phyloP scores from a whole-genome alignment of 2,329 filamentous ascomycete genomes.

The Phyllosticta paracitricarpa region DNA sequence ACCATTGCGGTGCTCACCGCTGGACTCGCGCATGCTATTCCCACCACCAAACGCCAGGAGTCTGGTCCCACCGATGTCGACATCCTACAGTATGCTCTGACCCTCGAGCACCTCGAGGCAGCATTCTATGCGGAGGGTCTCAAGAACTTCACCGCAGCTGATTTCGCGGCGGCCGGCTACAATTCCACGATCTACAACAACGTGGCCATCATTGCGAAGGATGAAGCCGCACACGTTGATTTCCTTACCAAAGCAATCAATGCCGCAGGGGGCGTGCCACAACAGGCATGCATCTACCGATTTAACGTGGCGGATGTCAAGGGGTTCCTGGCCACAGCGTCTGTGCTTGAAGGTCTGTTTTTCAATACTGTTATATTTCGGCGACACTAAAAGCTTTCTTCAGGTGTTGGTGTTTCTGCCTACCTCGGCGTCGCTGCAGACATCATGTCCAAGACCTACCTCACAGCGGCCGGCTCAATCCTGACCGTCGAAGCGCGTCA shows the following conservation, averaged over 20 bases:
- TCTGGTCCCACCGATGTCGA: slow-evolving; percentile 11
- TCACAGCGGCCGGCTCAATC: slow-evolving; percentile 53
- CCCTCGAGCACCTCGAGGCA: slow-evolving; percentile 43
- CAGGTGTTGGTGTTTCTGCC: slow-evolving; percentile 45
- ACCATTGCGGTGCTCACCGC: not conserved
- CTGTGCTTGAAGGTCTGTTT: slow-evolving; percentile 37
- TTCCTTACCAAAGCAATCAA: slow-evolving; percentile 41
- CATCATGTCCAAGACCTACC: slow-evolving; percentile 47
- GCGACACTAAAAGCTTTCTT: not conserved
- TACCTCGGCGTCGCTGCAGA: slow-evolving; percentile 53
- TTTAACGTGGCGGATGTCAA: slow-evolving; percentile 42
- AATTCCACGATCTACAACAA: slow-evolving; percentile 46
- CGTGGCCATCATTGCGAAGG: slow-evolving; percentile 44
- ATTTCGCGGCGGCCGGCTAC: slow-evolving; percentile 45
- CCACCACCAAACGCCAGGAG: slow-evolving; percentile 1
- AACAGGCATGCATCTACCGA: slow-evolving; percentile 45
- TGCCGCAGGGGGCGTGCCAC: slow-evolving; percentile 40
- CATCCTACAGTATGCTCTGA: slow-evolving; percentile 36
- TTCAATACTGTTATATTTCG: not conserved
- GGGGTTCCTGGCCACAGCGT: slow-evolving; percentile 43
- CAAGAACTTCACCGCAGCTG: slow-evolving; percentile 42
- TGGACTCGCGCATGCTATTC: slow-evolving; percentile 1
- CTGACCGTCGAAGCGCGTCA: slow-evolving; percentile 57
- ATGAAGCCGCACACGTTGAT: slow-evolving; percentile 49
- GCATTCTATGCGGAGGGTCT: slow-evolving; percentile 54